A percentile compares a stretch with the other conserved stretches of the same genome.
Conservation (phyloP, 495 filamentous ascomycete genomes). For the Melanomma pulvis-pyrius region DNA sequence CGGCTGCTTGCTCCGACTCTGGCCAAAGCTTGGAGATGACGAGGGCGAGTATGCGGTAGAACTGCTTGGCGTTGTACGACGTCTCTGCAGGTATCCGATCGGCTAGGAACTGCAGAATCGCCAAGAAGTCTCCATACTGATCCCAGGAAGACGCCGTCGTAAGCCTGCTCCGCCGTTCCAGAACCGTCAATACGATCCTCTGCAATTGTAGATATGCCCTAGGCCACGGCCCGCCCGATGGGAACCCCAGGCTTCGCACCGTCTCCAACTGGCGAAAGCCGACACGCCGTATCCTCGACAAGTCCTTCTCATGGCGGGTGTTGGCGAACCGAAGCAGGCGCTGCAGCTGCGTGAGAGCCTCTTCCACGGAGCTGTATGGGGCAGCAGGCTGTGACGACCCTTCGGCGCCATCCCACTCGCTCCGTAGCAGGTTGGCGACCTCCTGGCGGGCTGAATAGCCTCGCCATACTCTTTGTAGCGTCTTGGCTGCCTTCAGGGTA, state of each 20-base stretch:
- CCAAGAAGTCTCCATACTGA: constrained; percentile 12
- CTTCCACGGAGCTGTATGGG: constrained; percentile 54
- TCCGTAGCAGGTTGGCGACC: constrained; percentile 61
- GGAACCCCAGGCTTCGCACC: constrained; percentile 11
- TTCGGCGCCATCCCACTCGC: constrained; percentile 64
- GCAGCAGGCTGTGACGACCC: constrained; percentile 7
- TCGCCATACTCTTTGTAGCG: constrained; percentile 82
- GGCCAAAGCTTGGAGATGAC: constrained; percentile 19
- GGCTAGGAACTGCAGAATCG: constrained; percentile 31
- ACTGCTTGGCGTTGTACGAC: constrained; percentile 36
- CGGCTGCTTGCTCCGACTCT: constrained; percentile 23
- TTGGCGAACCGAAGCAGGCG: constrained; percentile 45
- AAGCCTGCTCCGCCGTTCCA: constrained; percentile 27
- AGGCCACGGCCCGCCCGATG: constrained; percentile 42
- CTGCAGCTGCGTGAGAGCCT: constrained; percentile 48
- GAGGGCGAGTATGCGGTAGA: constrained; percentile 43
- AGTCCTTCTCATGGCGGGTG: constrained; percentile 38
- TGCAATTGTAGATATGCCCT: constrained; percentile 43
- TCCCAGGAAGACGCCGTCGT: background rate
- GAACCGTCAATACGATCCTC: constrained; percentile 37
- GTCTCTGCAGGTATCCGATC: constrained; percentile 35
- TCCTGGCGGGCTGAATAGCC: constrained; percentile 67
- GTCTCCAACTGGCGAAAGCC: constrained; percentile 42
- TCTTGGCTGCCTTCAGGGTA: constrained; percentile 70
- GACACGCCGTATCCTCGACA: constrained; percentile 43